Percentiles rank a stretch among this genome's conserved stretches.
Conservation (phyloP, 2,329 filamentous ascomycete species). For the Cercospora brassicicola region DNA sequence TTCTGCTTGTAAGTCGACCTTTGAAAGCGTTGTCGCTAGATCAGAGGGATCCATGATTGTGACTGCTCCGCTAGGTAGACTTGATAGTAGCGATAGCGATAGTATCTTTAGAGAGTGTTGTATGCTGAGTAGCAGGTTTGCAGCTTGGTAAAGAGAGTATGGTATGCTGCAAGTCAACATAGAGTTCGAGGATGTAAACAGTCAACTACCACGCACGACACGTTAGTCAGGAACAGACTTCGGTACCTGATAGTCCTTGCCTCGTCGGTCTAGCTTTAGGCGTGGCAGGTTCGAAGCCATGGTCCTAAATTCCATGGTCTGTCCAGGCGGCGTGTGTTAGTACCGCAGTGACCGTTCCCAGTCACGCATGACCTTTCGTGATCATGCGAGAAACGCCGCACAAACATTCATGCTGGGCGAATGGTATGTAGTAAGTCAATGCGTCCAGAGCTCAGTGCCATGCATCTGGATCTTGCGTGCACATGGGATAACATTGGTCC, state of each 20-base stretch:
- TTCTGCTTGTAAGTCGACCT: background rate
- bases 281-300: background rate
- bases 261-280: background rate
- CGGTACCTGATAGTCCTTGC: background rate
- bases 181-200: background rate
- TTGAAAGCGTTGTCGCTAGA: background rate
- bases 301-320: background rate
- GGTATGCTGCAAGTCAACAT: background rate
- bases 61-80: background rate
- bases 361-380: background rate
- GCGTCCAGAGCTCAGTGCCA: background rate
- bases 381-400: background rate
- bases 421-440: background rate
- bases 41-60: background rate
- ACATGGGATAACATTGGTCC: background rate
- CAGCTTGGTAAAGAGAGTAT: background rate
- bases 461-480: background rate
- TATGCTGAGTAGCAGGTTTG: background rate
- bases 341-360: background rate
- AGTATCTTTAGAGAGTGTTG: background rate
- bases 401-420: background rate
- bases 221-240: background rate
- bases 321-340: background rate
- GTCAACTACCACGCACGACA: background rate
- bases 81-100: background rate